Percentiles rank a stretch among this genome's conserved stretches.
Conservation (phyloP, 306 rosid genomes). For the Hippophae tibetana region DNA sequence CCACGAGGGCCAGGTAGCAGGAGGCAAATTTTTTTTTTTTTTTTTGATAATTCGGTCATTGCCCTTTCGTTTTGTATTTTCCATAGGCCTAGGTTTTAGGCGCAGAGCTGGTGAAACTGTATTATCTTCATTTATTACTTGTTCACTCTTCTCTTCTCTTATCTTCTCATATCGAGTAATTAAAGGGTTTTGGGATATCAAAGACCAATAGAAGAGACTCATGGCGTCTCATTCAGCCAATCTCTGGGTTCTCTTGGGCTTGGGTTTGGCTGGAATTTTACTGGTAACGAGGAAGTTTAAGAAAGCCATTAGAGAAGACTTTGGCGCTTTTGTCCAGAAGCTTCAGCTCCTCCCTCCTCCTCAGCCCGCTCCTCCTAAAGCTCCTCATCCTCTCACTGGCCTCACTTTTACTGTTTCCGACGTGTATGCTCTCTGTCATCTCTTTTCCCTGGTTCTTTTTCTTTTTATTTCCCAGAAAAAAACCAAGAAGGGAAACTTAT, state of each 20-base stretch:
- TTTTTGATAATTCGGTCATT: no score
- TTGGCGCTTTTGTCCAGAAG: slow-evolving; percentile 69
- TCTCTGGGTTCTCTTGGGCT: slow-evolving; percentile 73
- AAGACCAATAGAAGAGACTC: not conserved
- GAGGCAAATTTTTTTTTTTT: no score
- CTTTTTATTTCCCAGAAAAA: not conserved
- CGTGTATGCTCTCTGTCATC: slow-evolving; percentile 35
- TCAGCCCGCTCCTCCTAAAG: slow-evolving; percentile 92
- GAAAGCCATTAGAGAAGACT: slow-evolving; percentile 56
- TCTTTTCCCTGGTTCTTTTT: not conserved
- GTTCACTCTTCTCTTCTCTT: slow-evolving; percentile 6
- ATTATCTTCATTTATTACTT: not conserved
- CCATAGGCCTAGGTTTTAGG: no score
- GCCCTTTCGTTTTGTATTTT: no score
- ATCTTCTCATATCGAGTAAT: not conserved
- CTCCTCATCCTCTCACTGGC: slow-evolving; percentile 83
- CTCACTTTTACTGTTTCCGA: slow-evolving; percentile 85
- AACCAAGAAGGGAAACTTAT: not conserved
- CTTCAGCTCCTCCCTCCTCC: slow-evolving; percentile 83
- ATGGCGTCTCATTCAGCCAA: slow-evolving; percentile 75
- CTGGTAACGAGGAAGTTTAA: slow-evolving; percentile 56
- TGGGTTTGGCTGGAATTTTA: slow-evolving; percentile 82
- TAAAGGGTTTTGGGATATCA: slow-evolving; percentile 5
- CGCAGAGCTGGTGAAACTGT: no score
- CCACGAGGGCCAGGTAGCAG: no score